Base-by-base conservation (phyloP, 2,329 filamentous ascomycete species). In the Allantophomopsis lycopodina region DNA sequence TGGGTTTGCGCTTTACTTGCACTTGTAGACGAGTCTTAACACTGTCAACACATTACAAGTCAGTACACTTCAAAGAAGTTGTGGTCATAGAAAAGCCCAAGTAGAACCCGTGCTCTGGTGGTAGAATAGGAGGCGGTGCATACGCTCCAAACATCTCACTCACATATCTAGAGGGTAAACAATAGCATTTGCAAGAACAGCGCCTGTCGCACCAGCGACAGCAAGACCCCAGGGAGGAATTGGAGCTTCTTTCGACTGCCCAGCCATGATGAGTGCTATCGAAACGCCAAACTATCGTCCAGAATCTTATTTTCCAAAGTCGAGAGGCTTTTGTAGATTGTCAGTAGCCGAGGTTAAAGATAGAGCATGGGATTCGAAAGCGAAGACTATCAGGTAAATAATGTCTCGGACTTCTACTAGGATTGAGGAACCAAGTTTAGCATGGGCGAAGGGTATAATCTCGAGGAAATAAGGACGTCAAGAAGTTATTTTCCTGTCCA, bases 131-230 rank as follows among this genome's bases (percentile, higher is more conserved):
- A 12, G 7, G 3, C 23, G 23, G 23, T 10, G 23, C 23, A 28
- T 28, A 12, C 23, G 23, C 23, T 28, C 7, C 23, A 12, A 28
- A 16, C 16, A 11, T 33, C 20, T 37, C 36, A 64, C 83, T 67
- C 68, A 94, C 88, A 98, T 88, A 62, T 98, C 91, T 44, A 98
- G 71, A 36, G 91, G 91, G 61, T 98, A 98, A 42, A 96, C 89
- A 46, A 95, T 65, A 35, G 88, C 83, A 67, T 98, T 98, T 42
- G 91, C 91, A 43, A 98, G 70, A 31, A 96, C 86, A 36, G 91
- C 91, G 45, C 91, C 91, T 15, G 85, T 84, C 39, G 91, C 86
- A 53, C 91, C 91, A 46, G 91, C 89, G 48, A 94, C 77, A 40
- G 91, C 91, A 56, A 81, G 80, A 40, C 88, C 89, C 89, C 89